Conservation (phyloP, 2,329 filamentous ascomycete genomes). For the Colletotrichum australisinense region DNA sequence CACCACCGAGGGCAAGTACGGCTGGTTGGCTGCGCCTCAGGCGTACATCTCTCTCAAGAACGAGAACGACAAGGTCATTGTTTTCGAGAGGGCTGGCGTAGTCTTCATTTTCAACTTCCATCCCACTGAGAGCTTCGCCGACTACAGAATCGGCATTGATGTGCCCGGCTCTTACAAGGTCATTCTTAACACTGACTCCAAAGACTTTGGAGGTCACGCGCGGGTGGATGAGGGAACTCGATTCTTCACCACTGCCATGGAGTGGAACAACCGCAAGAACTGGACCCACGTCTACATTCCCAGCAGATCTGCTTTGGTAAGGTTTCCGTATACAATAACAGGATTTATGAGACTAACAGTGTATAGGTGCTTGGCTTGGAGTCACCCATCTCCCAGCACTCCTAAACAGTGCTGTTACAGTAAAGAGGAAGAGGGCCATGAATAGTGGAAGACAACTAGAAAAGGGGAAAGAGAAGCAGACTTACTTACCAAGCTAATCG, state of each 20-base stretch:
- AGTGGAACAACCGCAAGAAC: conserved; percentile 91
- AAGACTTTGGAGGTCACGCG: conserved; percentile 82
- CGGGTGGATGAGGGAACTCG: conserved; percentile 83
- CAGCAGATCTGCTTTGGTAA: conserved; percentile 83
- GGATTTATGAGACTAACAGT: conserved; percentile 2
- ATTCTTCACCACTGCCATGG: conserved; percentile 92
- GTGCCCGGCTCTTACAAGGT: conserved; percentile 86
- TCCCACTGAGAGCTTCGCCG: conserved; percentile 83
- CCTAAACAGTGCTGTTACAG: conserved; percentile 27
- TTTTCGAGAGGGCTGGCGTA: conserved; percentile 91
- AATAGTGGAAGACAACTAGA: background rate
- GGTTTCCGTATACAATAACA: conserved; percentile 41
- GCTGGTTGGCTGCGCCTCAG: conserved; percentile 88
- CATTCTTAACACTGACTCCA: conserved; percentile 83
- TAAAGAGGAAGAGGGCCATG: background rate
- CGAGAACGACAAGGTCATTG: conserved; percentile 92
- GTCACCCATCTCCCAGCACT: conserved; percentile 41
- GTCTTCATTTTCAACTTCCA: conserved; percentile 99
- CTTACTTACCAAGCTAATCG: background rate
- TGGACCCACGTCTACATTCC: conserved; percentile 94
- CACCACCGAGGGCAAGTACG: conserved; percentile 84
- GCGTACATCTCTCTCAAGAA: conserved; percentile 96
- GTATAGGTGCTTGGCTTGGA: conserved; percentile 62
- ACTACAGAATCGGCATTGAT: conserved; percentile 93
- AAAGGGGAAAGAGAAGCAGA: background rate